Conservation (phyloP, 331 rosid species). For the Malus hybrid region DNA sequence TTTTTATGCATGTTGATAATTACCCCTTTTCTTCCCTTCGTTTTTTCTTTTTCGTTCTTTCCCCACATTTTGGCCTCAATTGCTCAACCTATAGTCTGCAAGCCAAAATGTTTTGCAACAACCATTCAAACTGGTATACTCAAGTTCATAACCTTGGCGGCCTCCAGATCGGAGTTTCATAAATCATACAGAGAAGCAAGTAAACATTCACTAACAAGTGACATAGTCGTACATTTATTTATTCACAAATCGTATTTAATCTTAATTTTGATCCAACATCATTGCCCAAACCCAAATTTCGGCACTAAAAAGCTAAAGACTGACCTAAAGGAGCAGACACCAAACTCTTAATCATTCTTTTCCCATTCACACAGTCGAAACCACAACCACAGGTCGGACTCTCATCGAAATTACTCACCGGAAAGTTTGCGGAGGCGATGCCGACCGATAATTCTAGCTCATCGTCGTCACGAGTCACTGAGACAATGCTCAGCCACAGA, state of each 20-base stretch:
- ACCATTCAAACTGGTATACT: too few species aligned
- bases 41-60: too few species aligned
- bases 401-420: slow-evolving; percentile 31
- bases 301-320: not conserved
- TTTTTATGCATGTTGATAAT: not conserved
- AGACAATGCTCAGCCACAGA: slow-evolving; percentile 36
- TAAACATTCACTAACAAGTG: not conserved
- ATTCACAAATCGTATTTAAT: not conserved
- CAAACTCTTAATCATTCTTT: not conserved
- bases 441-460: slow-evolving; percentile 50
- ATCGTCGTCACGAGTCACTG: slow-evolving; percentile 22
- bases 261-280: not conserved
- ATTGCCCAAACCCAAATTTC: not conserved
- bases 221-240: not conserved
- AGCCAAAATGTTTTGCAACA: too few species aligned
- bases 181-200: not conserved
- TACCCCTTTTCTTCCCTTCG: not conserved
- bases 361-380: slow-evolving; percentile 41
- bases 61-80: too few species aligned
- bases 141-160: too few species aligned
- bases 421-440: slow-evolving; percentile 32
- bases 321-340: slow-evolving; percentile 15
- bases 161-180: not conserved
- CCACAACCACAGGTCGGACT: slow-evolving; percentile 51
- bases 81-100: too few species aligned